Evolutionary conservation across 202 grass and related monocot species (phyloP).

Genomic region (Schoenoplectus triqueter): DNA sequence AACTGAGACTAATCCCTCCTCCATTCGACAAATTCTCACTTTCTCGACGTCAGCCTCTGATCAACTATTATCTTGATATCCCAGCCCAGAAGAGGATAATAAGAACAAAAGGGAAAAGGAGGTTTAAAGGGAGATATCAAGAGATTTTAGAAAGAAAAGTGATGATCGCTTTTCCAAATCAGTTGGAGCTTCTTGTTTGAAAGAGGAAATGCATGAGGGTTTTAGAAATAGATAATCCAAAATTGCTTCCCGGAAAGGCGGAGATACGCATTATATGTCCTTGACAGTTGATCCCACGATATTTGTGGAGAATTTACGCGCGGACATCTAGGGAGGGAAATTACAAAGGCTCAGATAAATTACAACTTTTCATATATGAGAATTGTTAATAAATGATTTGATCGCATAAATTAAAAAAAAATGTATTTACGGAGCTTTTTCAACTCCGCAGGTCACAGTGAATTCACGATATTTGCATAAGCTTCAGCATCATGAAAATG

Average conservation of each 20-base stretch:
- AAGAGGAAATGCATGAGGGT: not conserved
- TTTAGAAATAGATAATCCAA: conserved; percentile 15
- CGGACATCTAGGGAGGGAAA: no score
- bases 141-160: conserved; percentile 1
- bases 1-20: conserved; percentile 35
- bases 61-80: not conserved
- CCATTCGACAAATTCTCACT: conserved; percentile 51
- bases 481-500: not conserved
- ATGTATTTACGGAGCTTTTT: no score
- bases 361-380: no score
- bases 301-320: no score
- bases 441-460: no score
- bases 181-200: conserved; percentile 25
- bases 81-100: not conserved
- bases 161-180: conserved; percentile 12
- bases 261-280: not conserved
- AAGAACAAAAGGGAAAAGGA: not conserved
- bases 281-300: not conserved
- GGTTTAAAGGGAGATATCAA: not conserved
- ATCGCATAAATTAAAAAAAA: no score
- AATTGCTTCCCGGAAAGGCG: not conserved
- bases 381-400: no score
- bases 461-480: not conserved
- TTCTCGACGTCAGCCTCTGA: not conserved
- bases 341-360: no score